Conservation (phyloP, 2,329 filamentous ascomycete species). For the Cercospora sp. region DNA sequence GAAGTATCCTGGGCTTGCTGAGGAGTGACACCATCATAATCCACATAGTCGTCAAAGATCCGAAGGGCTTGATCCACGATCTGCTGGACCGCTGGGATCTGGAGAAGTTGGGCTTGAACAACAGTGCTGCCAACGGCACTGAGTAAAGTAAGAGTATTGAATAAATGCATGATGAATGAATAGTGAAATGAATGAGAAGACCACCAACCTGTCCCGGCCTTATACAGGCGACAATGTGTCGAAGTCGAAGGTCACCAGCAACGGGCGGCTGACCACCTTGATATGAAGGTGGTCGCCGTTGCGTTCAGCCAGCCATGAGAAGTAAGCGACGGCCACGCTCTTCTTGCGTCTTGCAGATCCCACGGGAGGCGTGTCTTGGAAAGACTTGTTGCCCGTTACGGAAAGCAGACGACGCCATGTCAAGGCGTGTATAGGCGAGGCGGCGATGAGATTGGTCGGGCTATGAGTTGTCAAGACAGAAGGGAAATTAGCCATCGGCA, state of each 20-base stretch:
- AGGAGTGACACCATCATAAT: slow-evolving; percentile 2
- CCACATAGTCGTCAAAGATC: slow-evolving; percentile 7
- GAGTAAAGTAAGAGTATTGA: slow-evolving; percentile 18
- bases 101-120: slow-evolving; percentile 19
- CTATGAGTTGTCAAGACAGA: background rate
- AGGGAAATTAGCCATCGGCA: slow-evolving; percentile 9
- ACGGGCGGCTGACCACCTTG: slow-evolving; percentile 9
- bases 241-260: slow-evolving; percentile 6
- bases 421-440: background rate
- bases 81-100: slow-evolving; percentile 7
- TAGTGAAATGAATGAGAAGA: background rate
- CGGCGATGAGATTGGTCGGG: slow-evolving; percentile 1
- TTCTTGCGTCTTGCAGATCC: background rate
- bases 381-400: background rate
- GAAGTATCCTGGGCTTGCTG: background rate
- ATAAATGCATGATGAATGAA: slow-evolving; percentile 20
- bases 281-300: slow-evolving; percentile 6
- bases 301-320: slow-evolving; percentile 6
- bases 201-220: slow-evolving; percentile 9
- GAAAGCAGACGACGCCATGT: slow-evolving; percentile 7
- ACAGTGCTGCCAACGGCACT: slow-evolving; percentile 23
- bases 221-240: slow-evolving; percentile 9
- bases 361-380: background rate
- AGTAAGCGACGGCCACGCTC: background rate
- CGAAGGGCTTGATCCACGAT: slow-evolving; percentile 6